phyloP scores from a whole-genome alignment of 2,329 filamentous ascomycete species.

The Alternaria solani region DNA sequence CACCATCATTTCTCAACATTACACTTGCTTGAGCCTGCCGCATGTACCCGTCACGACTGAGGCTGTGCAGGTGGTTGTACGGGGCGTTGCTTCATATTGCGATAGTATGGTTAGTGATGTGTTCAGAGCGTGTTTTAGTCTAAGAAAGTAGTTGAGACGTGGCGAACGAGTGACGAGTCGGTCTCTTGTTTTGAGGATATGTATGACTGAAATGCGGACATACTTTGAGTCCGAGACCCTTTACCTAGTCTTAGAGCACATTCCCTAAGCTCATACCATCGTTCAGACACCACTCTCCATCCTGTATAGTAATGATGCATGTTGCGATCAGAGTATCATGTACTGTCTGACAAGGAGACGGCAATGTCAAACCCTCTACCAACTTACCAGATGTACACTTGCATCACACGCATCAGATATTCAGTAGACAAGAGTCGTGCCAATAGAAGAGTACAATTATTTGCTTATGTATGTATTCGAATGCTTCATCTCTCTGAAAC shows the following conservation, averaged over 20 bases:
- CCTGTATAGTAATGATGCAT: too few relatives aligned
- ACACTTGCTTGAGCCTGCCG: not conserved
- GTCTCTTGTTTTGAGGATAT: too few relatives aligned
- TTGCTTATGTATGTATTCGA: not conserved
- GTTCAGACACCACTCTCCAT: not conserved
- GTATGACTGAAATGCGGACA: too few relatives aligned
- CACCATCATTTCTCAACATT: not conserved
- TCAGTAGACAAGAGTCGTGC: too few relatives aligned
- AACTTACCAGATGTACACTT: not conserved
- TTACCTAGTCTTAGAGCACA: not conserved
- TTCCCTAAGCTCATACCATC: not conserved
- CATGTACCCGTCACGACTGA: not conserved
- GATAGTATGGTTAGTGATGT: not conserved
- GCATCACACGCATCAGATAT: not conserved
- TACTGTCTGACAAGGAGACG: not conserved
- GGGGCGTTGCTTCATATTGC: not conserved
- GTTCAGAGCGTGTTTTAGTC: too few relatives aligned
- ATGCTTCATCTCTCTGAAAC: not conserved
- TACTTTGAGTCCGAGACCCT: not conserved
- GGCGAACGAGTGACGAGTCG: not conserved
- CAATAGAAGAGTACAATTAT: not conserved
- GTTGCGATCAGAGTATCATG: too few relatives aligned
- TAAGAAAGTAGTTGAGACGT: not conserved
- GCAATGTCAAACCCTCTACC: not conserved
- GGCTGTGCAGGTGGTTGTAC: not conserved